These are phyloP conservation scores for Macadamia integrifolia DNA, from an alignment of 164 flowering plant genomes.

Conservation along the genomic window DNA sequence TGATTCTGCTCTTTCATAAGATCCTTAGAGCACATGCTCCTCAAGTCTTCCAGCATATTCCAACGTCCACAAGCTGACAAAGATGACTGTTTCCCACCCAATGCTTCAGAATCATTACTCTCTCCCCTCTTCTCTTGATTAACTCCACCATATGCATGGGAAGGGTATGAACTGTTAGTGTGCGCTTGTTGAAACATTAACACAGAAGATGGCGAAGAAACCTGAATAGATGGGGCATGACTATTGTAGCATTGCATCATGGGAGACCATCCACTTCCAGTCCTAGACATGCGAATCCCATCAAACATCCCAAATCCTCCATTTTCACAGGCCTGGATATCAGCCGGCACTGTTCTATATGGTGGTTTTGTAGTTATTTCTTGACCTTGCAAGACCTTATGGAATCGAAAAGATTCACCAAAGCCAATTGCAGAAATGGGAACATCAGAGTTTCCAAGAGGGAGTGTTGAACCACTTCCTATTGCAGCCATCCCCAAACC, in stretches of 20 bases:
- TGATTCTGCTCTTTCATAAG: constrained; percentile 21
- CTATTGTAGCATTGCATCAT: constrained; percentile 24
- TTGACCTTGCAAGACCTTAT: constrained; percentile 99
- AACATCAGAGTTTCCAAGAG: constrained; percentile 25
- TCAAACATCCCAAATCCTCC: constrained; percentile 28
- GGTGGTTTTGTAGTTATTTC: constrained; percentile 53
- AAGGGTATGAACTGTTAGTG: constrained; percentile 18
- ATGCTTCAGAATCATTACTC: constrained; percentile 12
- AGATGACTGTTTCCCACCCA: constrained; percentile 12
- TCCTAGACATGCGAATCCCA: constrained; percentile 32
- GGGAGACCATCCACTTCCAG: constrained; percentile 40
- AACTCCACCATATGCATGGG: constrained; percentile 6
- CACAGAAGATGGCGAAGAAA: constrained; percentile 71
- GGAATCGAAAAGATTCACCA: constrained; percentile 66
- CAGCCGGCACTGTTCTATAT: constrained; percentile 22
- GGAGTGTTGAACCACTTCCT: constrained; percentile 25
- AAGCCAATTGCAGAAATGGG: constrained; percentile 38
- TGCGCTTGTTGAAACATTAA: constrained; percentile 58
- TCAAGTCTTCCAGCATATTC: constrained; percentile 11
- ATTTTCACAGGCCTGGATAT: constrained; percentile 24
- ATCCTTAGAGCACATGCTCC: constrained; percentile 14
- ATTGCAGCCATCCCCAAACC: constrained; percentile 25
- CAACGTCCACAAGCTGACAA: constrained; percentile 11
- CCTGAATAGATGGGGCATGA: constrained; percentile 29
- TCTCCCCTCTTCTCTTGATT: constrained; percentile 20